A percentile compares a stretch with the other conserved stretches of the same genome.
phyloP scores from a whole-genome alignment of 352 stramenopile genomes.

The Phytophthora pini region DNA sequence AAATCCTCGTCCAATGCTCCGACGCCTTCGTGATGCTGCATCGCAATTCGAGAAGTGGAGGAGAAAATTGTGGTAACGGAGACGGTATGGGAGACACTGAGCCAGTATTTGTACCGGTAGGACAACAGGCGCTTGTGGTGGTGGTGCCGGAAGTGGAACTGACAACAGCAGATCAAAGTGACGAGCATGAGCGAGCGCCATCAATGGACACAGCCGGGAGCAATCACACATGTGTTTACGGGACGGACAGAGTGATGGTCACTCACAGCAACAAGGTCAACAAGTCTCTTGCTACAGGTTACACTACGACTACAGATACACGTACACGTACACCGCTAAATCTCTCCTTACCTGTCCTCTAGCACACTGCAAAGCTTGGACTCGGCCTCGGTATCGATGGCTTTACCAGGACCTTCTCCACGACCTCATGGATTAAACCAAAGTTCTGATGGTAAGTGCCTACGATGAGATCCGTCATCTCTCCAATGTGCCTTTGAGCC shows the following conservation, averaged over 20 bases:
- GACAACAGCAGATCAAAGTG: conserved; percentile 21
- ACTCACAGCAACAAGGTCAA: neutral
- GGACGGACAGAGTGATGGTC: conserved; percentile 4
- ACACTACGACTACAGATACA: neutral
- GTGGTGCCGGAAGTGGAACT: conserved; percentile 19
- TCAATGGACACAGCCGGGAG: conserved; percentile 6
- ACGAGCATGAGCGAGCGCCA: conserved; percentile 4
- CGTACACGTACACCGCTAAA: neutral
- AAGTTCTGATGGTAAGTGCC: conserved; percentile 35
- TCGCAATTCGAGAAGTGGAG: neutral
- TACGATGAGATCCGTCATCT: conserved; percentile 38
- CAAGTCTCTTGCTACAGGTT: neutral
- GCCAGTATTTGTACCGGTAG: neutral
- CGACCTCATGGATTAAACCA: conserved; percentile 25
- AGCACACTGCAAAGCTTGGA: too few species aligned
- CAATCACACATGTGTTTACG: conserved; percentile 31
- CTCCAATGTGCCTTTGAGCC: conserved; percentile 28
- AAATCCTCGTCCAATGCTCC: conserved; percentile 33
- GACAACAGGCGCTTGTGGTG: conserved; percentile 1
- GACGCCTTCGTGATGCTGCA: conserved; percentile 18
- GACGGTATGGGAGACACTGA: neutral
- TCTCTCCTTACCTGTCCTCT: neutral
- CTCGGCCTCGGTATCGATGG: neutral
- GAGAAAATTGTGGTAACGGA: neutral
- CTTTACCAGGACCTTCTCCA: conserved; percentile 21